Base-by-base conservation (phyloP, 129 eudicot species). In the Lonicera japonica region DNA sequence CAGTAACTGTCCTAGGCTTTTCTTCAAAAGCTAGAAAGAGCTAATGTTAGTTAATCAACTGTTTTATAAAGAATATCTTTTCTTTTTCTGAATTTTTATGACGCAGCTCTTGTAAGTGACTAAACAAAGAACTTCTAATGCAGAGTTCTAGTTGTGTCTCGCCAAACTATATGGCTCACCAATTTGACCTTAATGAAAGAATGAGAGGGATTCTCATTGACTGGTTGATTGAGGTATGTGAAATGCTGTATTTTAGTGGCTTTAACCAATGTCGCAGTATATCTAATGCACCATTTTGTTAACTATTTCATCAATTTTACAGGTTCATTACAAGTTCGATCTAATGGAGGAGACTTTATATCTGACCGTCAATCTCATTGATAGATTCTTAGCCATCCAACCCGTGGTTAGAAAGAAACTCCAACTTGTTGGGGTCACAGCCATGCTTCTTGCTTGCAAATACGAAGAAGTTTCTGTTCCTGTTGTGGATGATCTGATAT, bases 321-420 rank as follows among this genome's bases (percentile, higher is more conserved):
- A 91, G 96, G 99, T 94, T 22, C 99, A 94, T 61, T 80, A 94
- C 83, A 94, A 94, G 59, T 94, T 94, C 64, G 96, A 88, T 20
- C 79, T 94, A 71, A 80, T 94, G 99, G 96, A 94, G 43, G 99
- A 94, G 82, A 87, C 99, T 0, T 63, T 94, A 18, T 94, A 88
- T 60, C 77, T 94, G 48, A 94, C 96, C 8, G 87, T 94, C 67
- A 82, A 88, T 58, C 87, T 94, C 66, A 88, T 94, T 17, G 96
- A 94, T 70, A 74, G 96, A 47, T 94, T 88, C 68, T 51, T 94
- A 23, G 81, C 95, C 9, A 40, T 81, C 16, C 75, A 74, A 17
- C 41, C 86, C 0, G 83, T 88, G 0, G 65, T 79, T 21, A 61
- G 99, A 29, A 92, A 85, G 83, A 85, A 94, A 57, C 82, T 94